These are phyloP conservation scores for Suillus bovinus DNA, from an alignment of 768 basidiomycete genomes.

Conservation along the genomic window DNA sequence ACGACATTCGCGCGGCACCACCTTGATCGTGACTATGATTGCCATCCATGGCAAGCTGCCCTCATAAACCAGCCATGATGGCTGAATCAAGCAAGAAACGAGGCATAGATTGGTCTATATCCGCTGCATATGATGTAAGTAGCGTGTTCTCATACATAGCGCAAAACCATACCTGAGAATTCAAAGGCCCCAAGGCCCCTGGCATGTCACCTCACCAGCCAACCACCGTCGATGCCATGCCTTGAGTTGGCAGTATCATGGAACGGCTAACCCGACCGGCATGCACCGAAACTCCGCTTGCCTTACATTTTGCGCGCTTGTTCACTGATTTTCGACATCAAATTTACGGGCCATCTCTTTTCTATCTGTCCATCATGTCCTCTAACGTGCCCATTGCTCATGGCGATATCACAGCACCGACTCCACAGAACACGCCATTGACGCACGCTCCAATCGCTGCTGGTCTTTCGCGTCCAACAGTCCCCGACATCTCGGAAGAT, in stretches of 20 bases:
- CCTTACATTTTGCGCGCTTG: constrained; percentile 21
- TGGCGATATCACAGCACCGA: constrained; percentile 77
- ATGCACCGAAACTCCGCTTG: constrained; percentile 38
- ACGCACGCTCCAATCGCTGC: constrained; percentile 76
- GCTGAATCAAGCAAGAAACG: constrained; percentile 5
- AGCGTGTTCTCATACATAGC: background rate
- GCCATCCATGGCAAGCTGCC: background rate
- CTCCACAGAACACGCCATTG: constrained; percentile 91
- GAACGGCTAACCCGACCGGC: constrained; percentile 20
- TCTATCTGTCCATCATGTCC: constrained; percentile 52
- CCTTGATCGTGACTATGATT: background rate
- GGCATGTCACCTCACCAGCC: background rate
- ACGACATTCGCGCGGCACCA: background rate
- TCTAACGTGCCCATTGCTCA: constrained; percentile 64
- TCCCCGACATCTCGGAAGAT: constrained; percentile 85
- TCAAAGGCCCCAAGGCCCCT: background rate
- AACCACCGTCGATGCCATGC: constrained; percentile 4
- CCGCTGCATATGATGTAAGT: background rate
- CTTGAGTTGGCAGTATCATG: constrained; percentile 3
- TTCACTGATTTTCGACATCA: constrained; percentile 24
- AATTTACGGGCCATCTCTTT: constrained; percentile 25
- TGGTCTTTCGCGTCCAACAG: constrained; percentile 83
- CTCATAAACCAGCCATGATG: background rate
- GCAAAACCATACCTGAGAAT: background rate
- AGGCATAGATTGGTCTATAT: constrained; percentile 1